These are phyloP conservation scores for Ciborinia camelliae DNA, from an alignment of 2,329 filamentous ascomycete species.

Conservation along the genomic window DNA sequence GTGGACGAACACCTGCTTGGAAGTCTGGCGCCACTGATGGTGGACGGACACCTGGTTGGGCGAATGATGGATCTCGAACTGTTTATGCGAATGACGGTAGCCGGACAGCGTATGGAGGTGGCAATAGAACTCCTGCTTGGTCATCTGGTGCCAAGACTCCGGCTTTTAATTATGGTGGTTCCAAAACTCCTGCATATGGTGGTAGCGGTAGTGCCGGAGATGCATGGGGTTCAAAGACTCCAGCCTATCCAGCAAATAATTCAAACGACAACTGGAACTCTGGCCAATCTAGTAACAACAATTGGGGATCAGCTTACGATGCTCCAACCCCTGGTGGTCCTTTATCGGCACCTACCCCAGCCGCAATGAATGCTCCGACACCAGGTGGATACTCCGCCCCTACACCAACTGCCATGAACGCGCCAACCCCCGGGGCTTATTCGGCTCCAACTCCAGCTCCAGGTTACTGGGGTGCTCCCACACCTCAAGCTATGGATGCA, in stretches of 20 bases:
- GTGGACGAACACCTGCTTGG: conserved; percentile 66
- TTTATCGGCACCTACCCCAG: conserved; percentile 60
- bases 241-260: conserved; percentile 67
- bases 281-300: conserved; percentile 39
- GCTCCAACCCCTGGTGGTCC: conserved; percentile 63
- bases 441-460: conserved; percentile 66
- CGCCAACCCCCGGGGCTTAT: conserved; percentile 47
- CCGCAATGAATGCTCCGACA: conserved; percentile 65
- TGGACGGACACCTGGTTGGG: conserved; percentile 67
- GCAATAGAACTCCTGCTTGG: conserved; percentile 72
- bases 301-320: conserved; percentile 52
- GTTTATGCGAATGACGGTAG: conserved; percentile 63
- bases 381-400: conserved; percentile 57
- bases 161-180: conserved; percentile 63
- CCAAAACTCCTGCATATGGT: conserved; percentile 74
- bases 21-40: conserved; percentile 45
- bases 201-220: conserved; percentile 52
- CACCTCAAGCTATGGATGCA: conserved; percentile 48
- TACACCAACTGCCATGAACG: conserved; percentile 48
- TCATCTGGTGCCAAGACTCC: conserved; percentile 73
- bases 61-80: conserved; percentile 59
- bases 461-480: conserved; percentile 43
- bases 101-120: conserved; percentile 69
- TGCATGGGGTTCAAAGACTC: conserved; percentile 63
- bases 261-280: conserved; percentile 47